Percentiles rank a stretch among this genome's conserved stretches.
Conservation (phyloP, 208 protist genomes). For the Wallacemonas collosoma region DNA sequence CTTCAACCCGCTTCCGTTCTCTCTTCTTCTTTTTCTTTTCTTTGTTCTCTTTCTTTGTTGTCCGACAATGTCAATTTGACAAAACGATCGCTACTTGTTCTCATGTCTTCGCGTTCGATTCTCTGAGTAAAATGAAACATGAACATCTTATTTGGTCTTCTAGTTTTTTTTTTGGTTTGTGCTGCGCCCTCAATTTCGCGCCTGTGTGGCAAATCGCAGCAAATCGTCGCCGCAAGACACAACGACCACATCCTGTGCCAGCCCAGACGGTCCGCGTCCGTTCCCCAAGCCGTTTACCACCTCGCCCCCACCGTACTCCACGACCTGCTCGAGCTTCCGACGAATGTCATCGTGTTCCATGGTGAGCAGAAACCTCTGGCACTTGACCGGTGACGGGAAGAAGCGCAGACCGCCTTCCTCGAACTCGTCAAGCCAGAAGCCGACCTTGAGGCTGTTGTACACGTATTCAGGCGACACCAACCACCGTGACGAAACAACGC, state of each 20-base stretch:
- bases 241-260: conserved; percentile 63
- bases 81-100: too few species aligned
- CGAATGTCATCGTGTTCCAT: conserved; percentile 53
- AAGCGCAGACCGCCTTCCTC: conserved; percentile 70
- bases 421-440: conserved; percentile 84
- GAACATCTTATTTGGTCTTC: neutral
- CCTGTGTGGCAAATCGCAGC: conserved; percentile 70
- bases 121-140: neutral
- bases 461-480: conserved; percentile 82
- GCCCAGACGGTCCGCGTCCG: conserved; percentile 4
- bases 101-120: too few species aligned
- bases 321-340: conserved; percentile 67
- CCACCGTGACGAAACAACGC: conserved; percentile 75
- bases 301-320: conserved; percentile 84
- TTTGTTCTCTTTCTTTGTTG: neutral
- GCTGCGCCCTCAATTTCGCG: neutral
- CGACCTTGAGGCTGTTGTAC: conserved; percentile 49
- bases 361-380: conserved; percentile 75
- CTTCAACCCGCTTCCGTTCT: neutral
- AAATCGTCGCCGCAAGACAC: conserved; percentile 77
- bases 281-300: conserved; percentile 29
- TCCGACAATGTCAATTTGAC: too few species aligned
- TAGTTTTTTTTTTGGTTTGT: neutral
- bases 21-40: neutral
- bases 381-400: conserved; percentile 71